These are phyloP conservation scores for Scopulariopsis brevicaulis DNA, from an alignment of 2,329 filamentous ascomycete species.

Conservation along the genomic window DNA sequence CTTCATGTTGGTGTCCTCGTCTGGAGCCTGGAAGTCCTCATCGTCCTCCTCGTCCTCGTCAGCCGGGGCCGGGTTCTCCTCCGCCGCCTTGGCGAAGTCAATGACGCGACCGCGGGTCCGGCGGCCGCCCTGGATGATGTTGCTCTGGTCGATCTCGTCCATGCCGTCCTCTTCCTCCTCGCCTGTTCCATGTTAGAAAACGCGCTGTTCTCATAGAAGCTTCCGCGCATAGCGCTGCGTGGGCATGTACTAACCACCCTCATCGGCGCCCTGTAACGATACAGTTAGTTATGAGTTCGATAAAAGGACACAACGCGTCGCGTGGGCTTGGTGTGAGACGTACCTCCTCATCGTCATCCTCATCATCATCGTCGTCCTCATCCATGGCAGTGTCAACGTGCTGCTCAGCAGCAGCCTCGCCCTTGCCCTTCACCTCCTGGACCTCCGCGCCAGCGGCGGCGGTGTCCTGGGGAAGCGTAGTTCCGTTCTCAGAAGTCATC, in stretches of 20 bases:
- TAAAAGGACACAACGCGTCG: constrained; percentile 3
- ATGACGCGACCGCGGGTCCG: constrained; percentile 90
- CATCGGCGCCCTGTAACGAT: constrained; percentile 11
- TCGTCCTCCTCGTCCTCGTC: constrained; percentile 75
- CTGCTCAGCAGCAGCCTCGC: constrained; percentile 53
- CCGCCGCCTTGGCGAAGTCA: constrained; percentile 83
- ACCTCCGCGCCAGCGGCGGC: constrained; percentile 24
- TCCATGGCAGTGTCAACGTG: constrained; percentile 56
- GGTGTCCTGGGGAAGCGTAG: constrained; percentile 33
- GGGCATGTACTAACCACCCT: constrained; percentile 9
- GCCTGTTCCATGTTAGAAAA: constrained; percentile 23
- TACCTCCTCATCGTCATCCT: constrained; percentile 47
- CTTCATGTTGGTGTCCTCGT: constrained; percentile 63
- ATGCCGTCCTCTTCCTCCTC: constrained; percentile 64
- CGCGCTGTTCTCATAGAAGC: neutral
- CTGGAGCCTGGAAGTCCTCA: constrained; percentile 46
- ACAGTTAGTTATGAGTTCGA: constrained; percentile 3
- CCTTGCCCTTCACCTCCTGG: constrained; percentile 70
- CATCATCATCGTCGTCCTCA: constrained; percentile 66
- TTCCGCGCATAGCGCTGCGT: neutral
- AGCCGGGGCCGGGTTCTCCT: constrained; percentile 62
- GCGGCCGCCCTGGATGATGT: constrained; percentile 69
- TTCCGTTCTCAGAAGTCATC: constrained; percentile 22
- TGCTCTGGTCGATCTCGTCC: constrained; percentile 81
- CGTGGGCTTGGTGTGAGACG: constrained; percentile 15